A percentile compares a stretch with the other conserved stretches of the same genome.
These are phyloP conservation scores for Stephania japonica DNA, from an alignment of 164 flowering plant genomes.

Conservation along the genomic window DNA sequence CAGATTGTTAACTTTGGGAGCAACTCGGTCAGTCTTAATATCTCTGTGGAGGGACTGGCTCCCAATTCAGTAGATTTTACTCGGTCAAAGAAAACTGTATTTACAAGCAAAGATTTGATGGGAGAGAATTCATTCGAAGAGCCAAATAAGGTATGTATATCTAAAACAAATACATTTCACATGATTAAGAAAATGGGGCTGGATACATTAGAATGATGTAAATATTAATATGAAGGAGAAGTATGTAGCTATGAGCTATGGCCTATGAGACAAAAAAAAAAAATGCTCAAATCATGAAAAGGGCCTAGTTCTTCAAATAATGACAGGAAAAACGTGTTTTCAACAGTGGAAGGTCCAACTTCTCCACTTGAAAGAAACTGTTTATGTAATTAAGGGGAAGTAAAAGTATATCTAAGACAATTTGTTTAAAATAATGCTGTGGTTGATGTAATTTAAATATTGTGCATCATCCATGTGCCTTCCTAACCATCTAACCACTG, in stretches of 20 bases:
- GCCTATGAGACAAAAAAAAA: too few relatives aligned
- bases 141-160: slow-evolving; percentile 55
- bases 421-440: neutral
- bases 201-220: too few relatives aligned
- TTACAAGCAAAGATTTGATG: slow-evolving; percentile 56
- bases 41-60: slow-evolving; percentile 47
- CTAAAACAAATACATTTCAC: neutral
- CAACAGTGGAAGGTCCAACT: neutral
- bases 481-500: neutral
- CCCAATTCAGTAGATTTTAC: slow-evolving; percentile 24
- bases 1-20: slow-evolving; percentile 81
- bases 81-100: slow-evolving; percentile 47
- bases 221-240: too few relatives aligned
- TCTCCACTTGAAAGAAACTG: neutral
- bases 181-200: too few relatives aligned
- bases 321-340: neutral
- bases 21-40: slow-evolving; percentile 40
- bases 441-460: neutral
- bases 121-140: slow-evolving; percentile 75
- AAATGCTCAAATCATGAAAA: neutral
- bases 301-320: neutral
- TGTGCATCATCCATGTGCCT: neutral
- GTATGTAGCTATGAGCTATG: too few relatives aligned
- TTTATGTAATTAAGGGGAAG: neutral
- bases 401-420: neutral